phyloP scores from a whole-genome alignment of 225 moss, liverwort and hornwort species.

The Anthoceros angustus region DNA sequence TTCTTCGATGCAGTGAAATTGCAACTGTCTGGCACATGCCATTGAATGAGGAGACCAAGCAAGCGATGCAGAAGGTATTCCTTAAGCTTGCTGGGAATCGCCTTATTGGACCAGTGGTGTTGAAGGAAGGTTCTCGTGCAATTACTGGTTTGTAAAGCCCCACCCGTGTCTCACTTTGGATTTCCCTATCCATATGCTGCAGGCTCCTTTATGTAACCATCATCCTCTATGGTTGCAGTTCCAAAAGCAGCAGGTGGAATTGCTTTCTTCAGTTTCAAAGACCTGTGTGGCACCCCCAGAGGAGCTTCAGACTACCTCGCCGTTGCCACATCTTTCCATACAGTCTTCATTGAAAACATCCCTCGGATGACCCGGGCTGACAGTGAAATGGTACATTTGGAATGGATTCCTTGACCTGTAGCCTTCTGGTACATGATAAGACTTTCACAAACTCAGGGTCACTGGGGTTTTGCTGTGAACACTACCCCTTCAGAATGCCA shows the following conservation, averaged over 20 bases:
- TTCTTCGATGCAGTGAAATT: constrained; percentile 26
- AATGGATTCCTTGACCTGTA: not conserved
- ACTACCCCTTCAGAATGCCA: not conserved
- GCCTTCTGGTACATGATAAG: not conserved
- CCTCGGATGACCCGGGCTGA: constrained; percentile 47
- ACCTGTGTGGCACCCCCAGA: constrained; percentile 57
- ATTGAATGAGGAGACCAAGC: constrained; percentile 29
- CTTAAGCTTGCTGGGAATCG: constrained; percentile 44
- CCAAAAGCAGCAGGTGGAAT: constrained; percentile 61
- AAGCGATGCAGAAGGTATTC: constrained; percentile 40
- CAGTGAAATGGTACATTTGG: constrained; percentile 42
- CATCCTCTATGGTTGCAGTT: constrained; percentile 21
- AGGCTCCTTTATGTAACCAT: not conserved
- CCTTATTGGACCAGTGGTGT: constrained; percentile 31
- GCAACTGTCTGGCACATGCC: constrained; percentile 60
- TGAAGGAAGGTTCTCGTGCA: constrained; percentile 53
- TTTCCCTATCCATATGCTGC: not conserved
- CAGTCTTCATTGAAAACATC: constrained; percentile 43
- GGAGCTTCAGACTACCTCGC: constrained; percentile 69
- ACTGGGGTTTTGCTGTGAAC: no score
- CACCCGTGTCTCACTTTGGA: not conserved
- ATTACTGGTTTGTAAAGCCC: constrained; percentile 25
- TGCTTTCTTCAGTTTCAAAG: constrained; percentile 52
- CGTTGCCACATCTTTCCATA: constrained; percentile 68
- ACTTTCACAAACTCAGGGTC: no score